These are phyloP conservation scores for Aspergillus funiculosus DNA, from an alignment of 495 filamentous ascomycete species.

Conservation along the genomic window DNA sequence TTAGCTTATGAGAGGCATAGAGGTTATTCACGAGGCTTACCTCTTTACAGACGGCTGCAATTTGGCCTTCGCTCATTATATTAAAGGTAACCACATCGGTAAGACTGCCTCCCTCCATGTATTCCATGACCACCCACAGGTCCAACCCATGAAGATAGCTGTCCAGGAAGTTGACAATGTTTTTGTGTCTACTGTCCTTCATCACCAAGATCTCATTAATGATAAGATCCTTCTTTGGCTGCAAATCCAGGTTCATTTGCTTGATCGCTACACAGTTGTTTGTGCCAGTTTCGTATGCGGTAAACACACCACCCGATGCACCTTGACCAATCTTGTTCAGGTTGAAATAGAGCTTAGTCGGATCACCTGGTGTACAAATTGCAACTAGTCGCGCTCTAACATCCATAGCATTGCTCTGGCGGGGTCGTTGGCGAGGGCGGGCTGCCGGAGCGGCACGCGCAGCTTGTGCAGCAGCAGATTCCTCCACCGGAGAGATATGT, in stretches of 20 bases:
- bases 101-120: conserved; percentile 96
- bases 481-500: conserved; percentile 20
- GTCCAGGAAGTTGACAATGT: conserved; percentile 99
- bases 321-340: conserved; percentile 96
- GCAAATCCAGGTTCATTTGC: conserved; percentile 98
- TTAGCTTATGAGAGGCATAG: conserved; percentile 4
- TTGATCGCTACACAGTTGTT: conserved; percentile 95
- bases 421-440: conserved; percentile 67
- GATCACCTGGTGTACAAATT: conserved; percentile 86
- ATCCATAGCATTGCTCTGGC: conserved; percentile 71
- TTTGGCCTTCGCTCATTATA: conserved; percentile 96
- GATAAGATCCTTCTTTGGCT: conserved; percentile 97
- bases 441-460: conserved; percentile 54
- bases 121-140: conserved; percentile 99
- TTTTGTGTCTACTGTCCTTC: conserved; percentile 97
- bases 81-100: conserved; percentile 99
- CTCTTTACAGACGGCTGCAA: conserved; percentile 91
- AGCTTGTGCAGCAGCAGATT: conserved; percentile 36
- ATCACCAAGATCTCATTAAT: conserved; percentile 99
- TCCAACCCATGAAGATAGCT: conserved; percentile 85
- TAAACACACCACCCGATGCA: conserved; percentile 92
- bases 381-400: conserved; percentile 75
- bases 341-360: conserved; percentile 76
- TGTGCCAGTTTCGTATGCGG: conserved; percentile 75
- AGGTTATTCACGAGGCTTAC: conserved; percentile 38